phyloP scores from a whole-genome alignment of 176 grass and related monocot genomes.

The Oryza rufipogon region DNA sequence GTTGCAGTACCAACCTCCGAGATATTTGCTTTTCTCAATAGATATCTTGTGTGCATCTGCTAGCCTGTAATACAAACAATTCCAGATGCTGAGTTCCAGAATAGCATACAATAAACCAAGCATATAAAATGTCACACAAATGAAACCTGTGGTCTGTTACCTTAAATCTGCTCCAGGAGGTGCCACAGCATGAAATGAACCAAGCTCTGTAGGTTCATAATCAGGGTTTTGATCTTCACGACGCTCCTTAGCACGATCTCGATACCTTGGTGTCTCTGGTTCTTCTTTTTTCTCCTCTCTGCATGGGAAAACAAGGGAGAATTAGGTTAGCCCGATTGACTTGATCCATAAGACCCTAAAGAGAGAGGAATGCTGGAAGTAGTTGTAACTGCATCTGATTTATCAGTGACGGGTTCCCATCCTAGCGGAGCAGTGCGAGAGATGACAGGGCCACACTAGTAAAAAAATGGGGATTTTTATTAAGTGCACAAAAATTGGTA shows the following conservation, averaged over 20 bases:
- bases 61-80: slow-evolving; percentile 50
- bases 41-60: slow-evolving; percentile 93
- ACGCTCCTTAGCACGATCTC: slow-evolving; percentile 93
- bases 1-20: slow-evolving; percentile 72
- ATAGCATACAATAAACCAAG: too few relatives aligned
- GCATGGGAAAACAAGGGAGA: slow-evolving; percentile 20
- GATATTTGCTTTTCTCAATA: slow-evolving; percentile 99
- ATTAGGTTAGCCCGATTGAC: neutral
- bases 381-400: neutral
- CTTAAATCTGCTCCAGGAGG: slow-evolving; percentile 87
- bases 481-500: neutral
- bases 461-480: too few relatives aligned
- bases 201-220: slow-evolving; percentile 93
- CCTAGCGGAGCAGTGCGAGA: too few relatives aligned
- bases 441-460: too few relatives aligned
- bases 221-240: slow-evolving; percentile 99
- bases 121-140: too few relatives aligned
- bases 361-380: neutral
- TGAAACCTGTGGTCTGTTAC: slow-evolving; percentile 44
- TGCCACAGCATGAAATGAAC: slow-evolving; percentile 97
- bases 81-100: neutral
- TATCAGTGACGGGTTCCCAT: neutral
- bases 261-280: slow-evolving; percentile 73
- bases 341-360: too few relatives aligned
- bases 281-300: slow-evolving; percentile 97